A percentile compares a stretch with the other conserved stretches of the same genome.
phyloP scores from a whole-genome alignment of 257 asterid genomes.

The Salvia hispanica region DNA sequence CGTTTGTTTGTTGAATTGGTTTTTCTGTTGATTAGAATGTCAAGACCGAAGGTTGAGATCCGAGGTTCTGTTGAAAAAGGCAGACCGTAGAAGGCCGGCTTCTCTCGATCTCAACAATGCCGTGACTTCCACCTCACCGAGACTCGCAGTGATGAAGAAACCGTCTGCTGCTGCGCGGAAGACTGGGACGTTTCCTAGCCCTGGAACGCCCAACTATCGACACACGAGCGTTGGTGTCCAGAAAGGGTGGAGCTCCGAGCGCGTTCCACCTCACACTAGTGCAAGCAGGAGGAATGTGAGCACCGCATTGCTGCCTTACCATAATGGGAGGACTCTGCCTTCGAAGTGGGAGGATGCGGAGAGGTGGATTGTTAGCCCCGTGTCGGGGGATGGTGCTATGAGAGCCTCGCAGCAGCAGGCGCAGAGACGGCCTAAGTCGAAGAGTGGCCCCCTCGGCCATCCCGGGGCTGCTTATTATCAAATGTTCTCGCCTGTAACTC shows the following conservation, averaged over 20 bases:
- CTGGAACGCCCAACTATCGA: slow-evolving; percentile 35
- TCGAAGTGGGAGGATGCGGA: slow-evolving; percentile 99
- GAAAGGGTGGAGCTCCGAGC: slow-evolving; percentile 97
- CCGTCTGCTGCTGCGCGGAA: too few species aligned
- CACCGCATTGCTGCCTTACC: slow-evolving; percentile 60
- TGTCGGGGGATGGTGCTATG: slow-evolving; percentile 61
- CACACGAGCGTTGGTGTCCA: slow-evolving; percentile 65
- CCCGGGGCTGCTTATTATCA: slow-evolving; percentile 79
- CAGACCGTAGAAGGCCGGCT: slow-evolving; percentile 68
- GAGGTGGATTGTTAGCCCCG: slow-evolving; percentile 94
- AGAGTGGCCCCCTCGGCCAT: slow-evolving; percentile 96
- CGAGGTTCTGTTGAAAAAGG: slow-evolving; percentile 48
- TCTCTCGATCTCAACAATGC: too few species aligned
- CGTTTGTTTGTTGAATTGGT: background rate
- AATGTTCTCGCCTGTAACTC: slow-evolving; percentile 77
- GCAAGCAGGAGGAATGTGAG: slow-evolving; percentile 52
- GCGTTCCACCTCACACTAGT: slow-evolving; percentile 60
- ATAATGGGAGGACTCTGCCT: slow-evolving; percentile 75
- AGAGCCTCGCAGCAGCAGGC: slow-evolving; percentile 69
- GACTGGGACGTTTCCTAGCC: too few species aligned
- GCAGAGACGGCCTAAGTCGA: slow-evolving; percentile 78
- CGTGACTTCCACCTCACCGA: too few species aligned
- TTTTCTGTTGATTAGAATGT: slow-evolving; percentile 55
- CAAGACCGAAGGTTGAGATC: slow-evolving; percentile 73
- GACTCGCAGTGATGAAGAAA: too few species aligned